A percentile compares a stretch with the other conserved stretches of the same genome.
These are phyloP conservation scores for Achaetomium macrosporum DNA, from an alignment of 2,329 filamentous ascomycete genomes.

Conservation along the genomic window DNA sequence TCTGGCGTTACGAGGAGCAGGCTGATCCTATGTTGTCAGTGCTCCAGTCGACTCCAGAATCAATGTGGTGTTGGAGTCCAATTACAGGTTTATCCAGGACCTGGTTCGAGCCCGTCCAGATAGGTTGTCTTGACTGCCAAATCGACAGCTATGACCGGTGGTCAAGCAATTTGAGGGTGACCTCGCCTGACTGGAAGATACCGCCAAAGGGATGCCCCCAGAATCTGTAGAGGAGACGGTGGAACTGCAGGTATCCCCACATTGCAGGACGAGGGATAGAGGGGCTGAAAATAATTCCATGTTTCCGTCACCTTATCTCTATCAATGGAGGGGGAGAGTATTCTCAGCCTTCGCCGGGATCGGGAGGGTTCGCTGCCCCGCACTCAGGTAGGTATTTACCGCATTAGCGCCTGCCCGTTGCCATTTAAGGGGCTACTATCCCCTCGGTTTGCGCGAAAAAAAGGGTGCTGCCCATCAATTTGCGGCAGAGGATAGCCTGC, in stretches of 20 bases:
- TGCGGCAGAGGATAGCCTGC: no score
- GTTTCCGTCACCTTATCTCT: slow-evolving; percentile 4
- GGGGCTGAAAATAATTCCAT: slow-evolving; percentile 11
- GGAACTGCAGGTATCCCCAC: not conserved
- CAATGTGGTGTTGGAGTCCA: not conserved
- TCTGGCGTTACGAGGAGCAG: slow-evolving; percentile 12
- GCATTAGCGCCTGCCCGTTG: not conserved
- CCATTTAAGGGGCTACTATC: not conserved
- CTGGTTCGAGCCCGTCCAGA: not conserved
- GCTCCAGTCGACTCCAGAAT: not conserved
- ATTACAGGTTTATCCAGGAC: slow-evolving; percentile 3
- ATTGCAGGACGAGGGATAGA: not conserved
- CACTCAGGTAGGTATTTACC: slow-evolving; percentile 8
- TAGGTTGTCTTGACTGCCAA: not conserved
- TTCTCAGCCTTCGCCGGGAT: slow-evolving; percentile 12
- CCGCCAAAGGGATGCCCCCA: not conserved
- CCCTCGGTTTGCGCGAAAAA: no score
- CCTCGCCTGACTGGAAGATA: not conserved
- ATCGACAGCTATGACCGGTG: not conserved
- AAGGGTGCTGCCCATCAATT: no score
- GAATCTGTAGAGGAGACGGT: not conserved
- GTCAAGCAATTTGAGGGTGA: not conserved
- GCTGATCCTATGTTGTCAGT: slow-evolving; percentile 8
- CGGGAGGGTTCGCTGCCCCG: slow-evolving; percentile 8
- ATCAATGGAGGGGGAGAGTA: slow-evolving; percentile 5